These are phyloP conservation scores for Dovyalis caffra DNA, from an alignment of 345 rosid genomes.

Conservation along the genomic window DNA sequence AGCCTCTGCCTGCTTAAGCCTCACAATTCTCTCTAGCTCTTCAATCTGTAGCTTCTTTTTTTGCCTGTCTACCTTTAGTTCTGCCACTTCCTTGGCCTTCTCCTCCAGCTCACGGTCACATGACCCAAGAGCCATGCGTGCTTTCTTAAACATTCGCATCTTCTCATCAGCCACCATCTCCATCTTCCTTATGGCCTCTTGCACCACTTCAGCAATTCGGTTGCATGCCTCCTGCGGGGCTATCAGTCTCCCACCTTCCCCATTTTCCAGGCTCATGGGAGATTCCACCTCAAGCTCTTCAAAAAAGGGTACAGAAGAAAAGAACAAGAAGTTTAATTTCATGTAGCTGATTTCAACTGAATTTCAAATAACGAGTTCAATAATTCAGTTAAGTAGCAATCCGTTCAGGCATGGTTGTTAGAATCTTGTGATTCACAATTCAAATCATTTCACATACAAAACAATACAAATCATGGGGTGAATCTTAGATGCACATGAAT, in stretches of 20 bases:
- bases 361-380: neutral
- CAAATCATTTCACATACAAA: too few species aligned
- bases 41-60: conserved; percentile 83
- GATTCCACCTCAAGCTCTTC: conserved; percentile 89
- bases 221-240: conserved; percentile 98
- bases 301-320: neutral
- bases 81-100: conserved; percentile 83
- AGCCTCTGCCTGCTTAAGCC: conserved; percentile 94
- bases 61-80: conserved; percentile 70
- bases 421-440: too few species aligned
- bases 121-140: conserved; percentile 66
- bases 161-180: conserved; percentile 98
- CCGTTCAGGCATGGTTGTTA: neutral
- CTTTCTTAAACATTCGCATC: conserved; percentile 89
- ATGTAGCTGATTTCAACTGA: neutral
- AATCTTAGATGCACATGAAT: too few species aligned
- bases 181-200: conserved; percentile 93
- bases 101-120: conserved; percentile 91
- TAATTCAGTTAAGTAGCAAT: neutral
- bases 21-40: conserved; percentile 85
- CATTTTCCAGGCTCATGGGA: conserved; percentile 75
- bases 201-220: conserved; percentile 89
- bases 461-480: too few species aligned
- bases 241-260: conserved; percentile 70
- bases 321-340: conserved; percentile 3